These are phyloP conservation scores for Zoysia matrella DNA, from an alignment of 202 grass and related monocot genomes.

Conservation along the genomic window DNA sequence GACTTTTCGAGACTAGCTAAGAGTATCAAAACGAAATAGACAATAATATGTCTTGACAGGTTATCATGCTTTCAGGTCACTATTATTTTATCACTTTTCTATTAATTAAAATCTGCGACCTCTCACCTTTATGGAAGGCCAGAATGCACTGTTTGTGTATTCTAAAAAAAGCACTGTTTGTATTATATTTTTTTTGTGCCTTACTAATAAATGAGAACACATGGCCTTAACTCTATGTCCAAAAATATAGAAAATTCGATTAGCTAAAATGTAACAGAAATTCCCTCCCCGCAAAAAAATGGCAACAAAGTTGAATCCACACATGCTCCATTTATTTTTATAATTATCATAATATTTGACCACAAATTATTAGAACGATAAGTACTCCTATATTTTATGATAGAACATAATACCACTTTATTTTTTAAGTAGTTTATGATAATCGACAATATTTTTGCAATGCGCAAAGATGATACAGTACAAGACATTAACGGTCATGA, in stretches of 20 bases:
- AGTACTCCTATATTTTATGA: neutral
- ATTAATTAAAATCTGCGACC: neutral
- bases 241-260: neutral
- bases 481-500: no score
- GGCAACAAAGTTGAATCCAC: neutral
- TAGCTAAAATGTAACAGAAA: neutral
- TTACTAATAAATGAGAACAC: neutral
- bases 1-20: slow-evolving; percentile 17
- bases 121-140: neutral
- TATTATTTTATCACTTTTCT: neutral
- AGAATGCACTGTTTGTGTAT: neutral
- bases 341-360: neutral
- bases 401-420: neutral
- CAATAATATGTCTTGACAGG: neutral
- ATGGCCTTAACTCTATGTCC: neutral
- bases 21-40: neutral
- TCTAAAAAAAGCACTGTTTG: neutral
- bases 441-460: no score
- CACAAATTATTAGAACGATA: neutral
- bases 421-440: neutral
- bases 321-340: neutral
- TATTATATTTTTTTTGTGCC: neutral
- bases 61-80: neutral
- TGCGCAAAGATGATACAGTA: no score
- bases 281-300: no score